Evolutionary conservation across 768 basidiomycete species (phyloP).

Genomic region (Kwoniella botswanensis): DNA sequence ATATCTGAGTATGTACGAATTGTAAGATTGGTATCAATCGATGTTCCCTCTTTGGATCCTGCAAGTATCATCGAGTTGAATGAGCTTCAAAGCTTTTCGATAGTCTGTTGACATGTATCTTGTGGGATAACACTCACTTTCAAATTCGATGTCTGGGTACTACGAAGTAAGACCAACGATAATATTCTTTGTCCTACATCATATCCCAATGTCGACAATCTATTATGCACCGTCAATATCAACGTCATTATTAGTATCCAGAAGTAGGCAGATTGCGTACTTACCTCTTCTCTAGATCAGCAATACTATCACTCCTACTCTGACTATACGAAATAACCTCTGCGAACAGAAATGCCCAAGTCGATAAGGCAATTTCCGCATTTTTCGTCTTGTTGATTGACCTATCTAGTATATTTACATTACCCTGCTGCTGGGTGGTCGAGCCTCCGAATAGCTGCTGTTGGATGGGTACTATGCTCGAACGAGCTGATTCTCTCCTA

Average conservation of each 20-base stretch:
- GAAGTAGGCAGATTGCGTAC: conserved; percentile 34
- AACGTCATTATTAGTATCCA: neutral
- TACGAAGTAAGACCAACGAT: conserved; percentile 53
- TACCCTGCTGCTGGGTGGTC: neutral
- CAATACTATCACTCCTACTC: conserved; percentile 89
- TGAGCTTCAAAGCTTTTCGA: too few relatives aligned
- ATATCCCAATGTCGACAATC: conserved; percentile 90
- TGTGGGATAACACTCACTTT: conserved; percentile 42
- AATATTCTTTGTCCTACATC: conserved; percentile 85
- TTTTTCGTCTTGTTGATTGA: conserved; percentile 83
- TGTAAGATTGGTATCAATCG: conserved; percentile 88
- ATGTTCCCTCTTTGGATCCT: conserved; percentile 90
- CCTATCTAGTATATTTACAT: conserved; percentile 76
- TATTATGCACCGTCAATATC: conserved; percentile 52
- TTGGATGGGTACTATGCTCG: conserved; percentile 9
- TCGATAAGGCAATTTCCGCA: conserved; percentile 79
- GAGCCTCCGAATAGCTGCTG: conserved; percentile 37
- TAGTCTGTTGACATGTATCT: too few relatives aligned
- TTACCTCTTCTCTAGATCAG: conserved; percentile 90
- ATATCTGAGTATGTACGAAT: conserved; percentile 93
- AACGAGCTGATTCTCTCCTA: conserved; percentile 18
- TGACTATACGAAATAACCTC: conserved; percentile 96
- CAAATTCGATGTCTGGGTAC: conserved; percentile 46
- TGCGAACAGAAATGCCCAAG: conserved; percentile 88
- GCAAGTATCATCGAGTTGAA: conserved; percentile 43